phyloP scores from a whole-genome alignment of 176 grass and related monocot genomes.

The Puya raimondii region DNA sequence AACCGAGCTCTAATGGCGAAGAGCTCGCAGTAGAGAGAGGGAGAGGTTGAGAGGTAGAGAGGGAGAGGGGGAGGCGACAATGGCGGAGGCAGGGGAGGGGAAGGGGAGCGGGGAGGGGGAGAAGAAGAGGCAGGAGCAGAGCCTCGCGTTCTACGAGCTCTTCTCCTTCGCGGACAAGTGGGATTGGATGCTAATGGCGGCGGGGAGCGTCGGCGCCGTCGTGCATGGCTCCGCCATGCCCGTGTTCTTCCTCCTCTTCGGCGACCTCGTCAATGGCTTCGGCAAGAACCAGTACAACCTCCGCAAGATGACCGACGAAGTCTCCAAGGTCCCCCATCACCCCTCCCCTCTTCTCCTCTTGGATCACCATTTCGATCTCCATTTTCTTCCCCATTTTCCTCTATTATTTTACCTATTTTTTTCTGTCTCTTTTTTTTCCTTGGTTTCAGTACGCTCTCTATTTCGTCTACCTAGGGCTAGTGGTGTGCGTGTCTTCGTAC shows the following conservation, averaged over 20 bases:
- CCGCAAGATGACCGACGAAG: conserved; percentile 72
- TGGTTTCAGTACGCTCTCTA: conserved; percentile 73
- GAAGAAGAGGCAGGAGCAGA: conserved; percentile 57
- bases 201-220: conserved; percentile 59
- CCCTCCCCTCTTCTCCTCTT: background rate
- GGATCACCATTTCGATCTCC: background rate
- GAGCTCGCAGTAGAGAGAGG: background rate
- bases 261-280: conserved; percentile 86
- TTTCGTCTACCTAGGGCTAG: conserved; percentile 83
- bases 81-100: conserved; percentile 22
- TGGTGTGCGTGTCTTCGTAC: conserved; percentile 89
- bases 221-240: conserved; percentile 85
- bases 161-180: conserved; percentile 71
- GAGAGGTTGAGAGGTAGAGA: background rate
- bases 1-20: conserved; percentile 7
- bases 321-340: conserved; percentile 43
- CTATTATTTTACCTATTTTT: background rate
- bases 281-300: conserved; percentile 80
- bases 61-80: conserved; percentile 1
- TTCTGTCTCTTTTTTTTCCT: background rate
- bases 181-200: conserved; percentile 69
- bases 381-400: background rate
- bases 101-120: conserved; percentile 22
- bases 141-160: conserved; percentile 63
- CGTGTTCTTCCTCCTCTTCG: conserved; percentile 87